Evolutionary conservation across 176 grass and related monocot species (phyloP), one percentile per base, ranked within the genome.

Genomic region (Alopecurus myosuroides): DNA sequence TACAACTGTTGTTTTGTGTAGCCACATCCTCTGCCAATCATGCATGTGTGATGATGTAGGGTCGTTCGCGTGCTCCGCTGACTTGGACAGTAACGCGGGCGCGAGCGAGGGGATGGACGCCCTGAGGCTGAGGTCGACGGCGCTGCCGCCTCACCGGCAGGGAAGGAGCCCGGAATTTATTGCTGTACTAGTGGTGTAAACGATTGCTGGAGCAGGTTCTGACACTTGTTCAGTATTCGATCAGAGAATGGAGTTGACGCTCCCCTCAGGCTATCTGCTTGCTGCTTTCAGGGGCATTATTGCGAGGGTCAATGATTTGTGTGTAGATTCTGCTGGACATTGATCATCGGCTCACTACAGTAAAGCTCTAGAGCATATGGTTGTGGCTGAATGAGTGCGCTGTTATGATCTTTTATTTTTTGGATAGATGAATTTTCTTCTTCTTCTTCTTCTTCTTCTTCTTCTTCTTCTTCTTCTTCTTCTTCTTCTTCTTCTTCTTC

Each of bases 21-120:
- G 70, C 77, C 58, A 77, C 70, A 79, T 45, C 64, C 74, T 31
- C 42, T 55, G 74, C 45, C 81, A 65, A 74, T 73, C 74, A 84
- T 53, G 53, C 81, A 84, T 51, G 30, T 50, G 23, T 53, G 57
- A 44, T 45, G 23, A 74, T 39, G 70, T 76, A 30, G 25, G 72
- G 39, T 85, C 44, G 37, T 41, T 77, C 33, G 28, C 41, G 46
- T 77, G 34, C 73, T 68, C 9, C 0, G 23, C 30, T 61, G 22
- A n/a, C 23, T 41, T 25, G 2, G 23, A 78, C 62, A 44, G 49
- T 19, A 37, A 70, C 83, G 25, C 44, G 18, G 23, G 73, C 73
- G 61, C 45, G 46, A 45, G 66, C 17, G 22, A 68, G 4, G 28
- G 29, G 39, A 71, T 45, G 68, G 68, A 71, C 69, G 75, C 77